These are phyloP conservation scores for Candida cerambycidarum DNA, from an alignment of 805 yeast species.

Conservation along the genomic window DNA sequence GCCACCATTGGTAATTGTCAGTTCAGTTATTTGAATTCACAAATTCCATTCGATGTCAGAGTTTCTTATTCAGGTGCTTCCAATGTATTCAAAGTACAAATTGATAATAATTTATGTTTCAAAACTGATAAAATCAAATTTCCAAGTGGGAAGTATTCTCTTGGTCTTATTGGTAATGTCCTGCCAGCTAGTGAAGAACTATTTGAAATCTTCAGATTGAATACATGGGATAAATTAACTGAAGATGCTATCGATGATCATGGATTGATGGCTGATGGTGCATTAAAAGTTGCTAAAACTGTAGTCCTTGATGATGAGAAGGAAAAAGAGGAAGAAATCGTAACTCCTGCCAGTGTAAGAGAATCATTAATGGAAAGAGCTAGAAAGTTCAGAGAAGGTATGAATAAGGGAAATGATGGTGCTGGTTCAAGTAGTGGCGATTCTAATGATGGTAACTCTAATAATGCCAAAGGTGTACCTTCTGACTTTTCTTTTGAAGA, in stretches of 20 bases:
- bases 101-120: slow-evolving; percentile 70
- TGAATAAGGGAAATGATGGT: neutral
- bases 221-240: slow-evolving; percentile 52
- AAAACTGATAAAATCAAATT: slow-evolving; percentile 57
- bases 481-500: slow-evolving; percentile 1
- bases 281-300: slow-evolving; percentile 32
- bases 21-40: slow-evolving; percentile 62
- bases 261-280: slow-evolving; percentile 45
- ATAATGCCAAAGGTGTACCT: no score
- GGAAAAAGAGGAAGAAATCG: slow-evolving; percentile 3
- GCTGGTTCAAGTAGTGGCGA: neutral
- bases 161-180: slow-evolving; percentile 54
- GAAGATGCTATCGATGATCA: slow-evolving; percentile 60
- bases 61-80: slow-evolving; percentile 51
- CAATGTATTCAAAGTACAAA: slow-evolving; percentile 58
- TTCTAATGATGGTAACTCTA: no score
- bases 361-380: slow-evolving; percentile 41
- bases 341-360: slow-evolving; percentile 24
- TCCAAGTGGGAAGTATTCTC: slow-evolving; percentile 38
- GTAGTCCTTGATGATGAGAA: slow-evolving; percentile 20
- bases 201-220: slow-evolving; percentile 63
- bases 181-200: slow-evolving; percentile 45
- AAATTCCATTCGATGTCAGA: slow-evolving; percentile 70
- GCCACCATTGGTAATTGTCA: slow-evolving; percentile 55
- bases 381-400: slow-evolving; percentile 19